phyloP scores from a whole-genome alignment of 495 filamentous ascomycete genomes.

The Penicillium maclennaniae region DNA sequence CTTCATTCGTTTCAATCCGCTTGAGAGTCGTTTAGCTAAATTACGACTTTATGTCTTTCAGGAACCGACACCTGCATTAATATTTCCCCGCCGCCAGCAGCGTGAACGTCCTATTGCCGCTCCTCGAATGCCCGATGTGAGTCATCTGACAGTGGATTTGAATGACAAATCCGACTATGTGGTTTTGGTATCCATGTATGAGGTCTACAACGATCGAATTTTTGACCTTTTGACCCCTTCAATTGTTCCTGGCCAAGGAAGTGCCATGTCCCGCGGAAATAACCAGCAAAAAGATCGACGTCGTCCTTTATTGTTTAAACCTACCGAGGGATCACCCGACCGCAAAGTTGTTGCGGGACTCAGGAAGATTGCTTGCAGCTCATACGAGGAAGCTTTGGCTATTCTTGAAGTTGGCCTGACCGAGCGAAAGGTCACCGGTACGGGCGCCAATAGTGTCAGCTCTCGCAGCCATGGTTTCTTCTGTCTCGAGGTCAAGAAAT shows the following conservation, averaged over 20 bases:
- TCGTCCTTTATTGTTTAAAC: conserved; percentile 79
- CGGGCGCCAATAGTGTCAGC: conserved; percentile 82
- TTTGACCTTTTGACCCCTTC: conserved; percentile 78
- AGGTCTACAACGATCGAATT: conserved; percentile 98
- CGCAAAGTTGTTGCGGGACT: conserved; percentile 89
- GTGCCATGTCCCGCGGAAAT: conserved; percentile 37
- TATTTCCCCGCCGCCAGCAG: conserved; percentile 54
- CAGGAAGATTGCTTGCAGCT: conserved; percentile 84
- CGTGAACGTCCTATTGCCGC: conserved; percentile 59
- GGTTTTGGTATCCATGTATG: conserved; percentile 93
- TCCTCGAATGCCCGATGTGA: conserved; percentile 71
- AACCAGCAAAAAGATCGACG: conserved; percentile 64
- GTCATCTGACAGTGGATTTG: conserved; percentile 60
- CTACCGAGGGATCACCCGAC: conserved; percentile 77
- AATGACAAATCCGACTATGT: conserved; percentile 79
- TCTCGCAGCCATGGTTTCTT: conserved; percentile 96
- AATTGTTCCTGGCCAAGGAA: conserved; percentile 37
- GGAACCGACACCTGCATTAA: conserved; percentile 48
- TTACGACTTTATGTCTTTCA: conserved; percentile 35
- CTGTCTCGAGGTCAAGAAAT: conserved; percentile 89
- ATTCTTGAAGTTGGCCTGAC: conserved; percentile 87
- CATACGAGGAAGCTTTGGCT: conserved; percentile 79
- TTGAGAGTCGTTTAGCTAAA: conserved; percentile 33
- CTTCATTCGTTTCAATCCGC: conserved; percentile 15
- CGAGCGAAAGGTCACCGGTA: conserved; percentile 84